Evolutionary conservation across 192 early-diverging fungal species (phyloP).

Genomic region (Cladochytrium replicatum): DNA sequence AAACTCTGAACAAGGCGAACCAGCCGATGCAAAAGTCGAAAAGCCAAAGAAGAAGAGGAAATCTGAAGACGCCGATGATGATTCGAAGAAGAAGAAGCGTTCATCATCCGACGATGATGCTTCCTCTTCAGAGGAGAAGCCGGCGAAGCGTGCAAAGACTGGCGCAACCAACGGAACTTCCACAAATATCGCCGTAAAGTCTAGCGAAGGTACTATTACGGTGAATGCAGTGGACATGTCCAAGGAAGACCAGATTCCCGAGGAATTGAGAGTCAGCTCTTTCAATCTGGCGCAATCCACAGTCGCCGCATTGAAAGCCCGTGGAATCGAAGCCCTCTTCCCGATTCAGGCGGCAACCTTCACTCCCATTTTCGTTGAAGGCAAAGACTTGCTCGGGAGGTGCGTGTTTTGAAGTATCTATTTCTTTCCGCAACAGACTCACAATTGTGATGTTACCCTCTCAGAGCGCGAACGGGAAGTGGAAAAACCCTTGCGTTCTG

Average conservation of each 20-base stretch:
- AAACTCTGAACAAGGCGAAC: constrained; percentile 13
- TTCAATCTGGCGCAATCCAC: constrained; percentile 44
- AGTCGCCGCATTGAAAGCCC: constrained; percentile 51
- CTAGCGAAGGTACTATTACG: background rate
- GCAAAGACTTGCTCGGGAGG: constrained; percentile 65
- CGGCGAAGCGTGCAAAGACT: background rate
- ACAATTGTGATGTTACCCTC: too few species aligned
- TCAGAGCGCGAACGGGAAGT: constrained; percentile 51
- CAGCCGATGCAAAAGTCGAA: constrained; percentile 37
- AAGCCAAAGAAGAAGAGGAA: constrained; percentile 38
- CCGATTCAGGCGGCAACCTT: constrained; percentile 90
- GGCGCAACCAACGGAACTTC: constrained; percentile 8
- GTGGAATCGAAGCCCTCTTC: constrained; percentile 76
- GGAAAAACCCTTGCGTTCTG: constrained; percentile 74
- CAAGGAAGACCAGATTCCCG: constrained; percentile 12
- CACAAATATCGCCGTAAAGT: background rate
- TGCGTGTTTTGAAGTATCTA: too few species aligned
- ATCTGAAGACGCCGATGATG: constrained; percentile 4
- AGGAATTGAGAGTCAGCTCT: constrained; percentile 17
- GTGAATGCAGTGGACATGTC: background rate
- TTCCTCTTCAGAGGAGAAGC: background rate
- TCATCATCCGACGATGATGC: background rate
- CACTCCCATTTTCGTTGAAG: constrained; percentile 54
- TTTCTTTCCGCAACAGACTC: too few species aligned
- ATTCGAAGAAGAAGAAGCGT: constrained; percentile 11